Conservation (phyloP, 2,329 filamentous ascomycete species). For the Neonectria neomacrospora region DNA sequence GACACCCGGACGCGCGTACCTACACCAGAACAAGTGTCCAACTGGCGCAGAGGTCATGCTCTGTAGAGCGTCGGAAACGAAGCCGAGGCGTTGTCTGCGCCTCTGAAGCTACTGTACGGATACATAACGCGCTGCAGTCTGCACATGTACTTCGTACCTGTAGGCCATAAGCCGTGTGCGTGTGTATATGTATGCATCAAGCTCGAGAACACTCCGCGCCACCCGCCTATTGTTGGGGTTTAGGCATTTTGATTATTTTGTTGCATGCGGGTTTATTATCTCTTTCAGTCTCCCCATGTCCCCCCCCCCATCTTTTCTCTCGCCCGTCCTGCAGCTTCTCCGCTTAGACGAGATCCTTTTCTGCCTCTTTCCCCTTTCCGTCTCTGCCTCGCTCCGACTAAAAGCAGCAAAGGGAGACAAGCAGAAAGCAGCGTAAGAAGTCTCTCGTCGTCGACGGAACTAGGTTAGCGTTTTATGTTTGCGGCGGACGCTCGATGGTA, state of each 20-base stretch:
- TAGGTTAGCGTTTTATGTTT: slow-evolving; percentile 4
- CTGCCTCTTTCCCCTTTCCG: background rate
- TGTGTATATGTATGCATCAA: background rate
- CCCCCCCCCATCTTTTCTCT: background rate
- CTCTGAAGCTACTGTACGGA: background rate
- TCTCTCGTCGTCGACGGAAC: background rate
- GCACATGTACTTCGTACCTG: background rate
- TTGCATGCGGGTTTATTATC: background rate
- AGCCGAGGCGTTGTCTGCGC: slow-evolving; percentile 8
- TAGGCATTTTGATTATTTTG: background rate
- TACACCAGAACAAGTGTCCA: background rate
- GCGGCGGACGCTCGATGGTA: background rate
- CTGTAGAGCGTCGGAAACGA: slow-evolving; percentile 10
- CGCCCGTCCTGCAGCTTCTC: background rate
- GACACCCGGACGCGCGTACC: slow-evolving; percentile 1
- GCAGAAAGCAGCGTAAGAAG: background rate
- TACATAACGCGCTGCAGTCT: background rate
- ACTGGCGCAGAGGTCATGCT: slow-evolving; percentile 4
- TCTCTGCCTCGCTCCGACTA: background rate
- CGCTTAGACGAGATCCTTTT: background rate
- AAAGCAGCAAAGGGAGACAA: background rate
- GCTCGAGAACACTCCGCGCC: background rate
- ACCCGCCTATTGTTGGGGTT: background rate
- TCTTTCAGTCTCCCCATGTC: background rate
- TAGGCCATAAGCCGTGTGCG: background rate